Evolutionary conservation across 2,329 filamentous ascomycete genomes (phyloP).

Genomic region (Hypoxylon sp.): DNA sequence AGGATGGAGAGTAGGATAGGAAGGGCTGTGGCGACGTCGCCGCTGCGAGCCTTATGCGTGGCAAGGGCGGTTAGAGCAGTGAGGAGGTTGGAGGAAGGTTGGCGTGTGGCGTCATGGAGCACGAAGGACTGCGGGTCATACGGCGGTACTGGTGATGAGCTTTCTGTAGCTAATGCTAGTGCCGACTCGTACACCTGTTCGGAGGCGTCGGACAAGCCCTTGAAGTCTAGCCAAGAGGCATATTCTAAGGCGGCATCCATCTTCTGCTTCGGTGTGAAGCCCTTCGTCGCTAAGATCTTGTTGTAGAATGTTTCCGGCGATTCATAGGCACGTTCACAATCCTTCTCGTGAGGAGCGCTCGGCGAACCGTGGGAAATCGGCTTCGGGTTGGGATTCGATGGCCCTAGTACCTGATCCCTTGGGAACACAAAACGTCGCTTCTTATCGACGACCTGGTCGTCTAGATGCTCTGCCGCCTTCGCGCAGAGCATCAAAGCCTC

Average conservation of each 20-base stretch:
- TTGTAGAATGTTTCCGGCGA: conserved; percentile 83
- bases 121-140: conserved; percentile 74
- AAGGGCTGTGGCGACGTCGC: conserved; percentile 76
- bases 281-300: conserved; percentile 82
- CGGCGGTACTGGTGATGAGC: conserved; percentile 54
- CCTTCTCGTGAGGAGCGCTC: conserved; percentile 76
- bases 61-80: conserved; percentile 81
- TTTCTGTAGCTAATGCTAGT: conserved; percentile 76
- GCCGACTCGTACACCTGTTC: conserved; percentile 81
- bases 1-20: conserved; percentile 89
- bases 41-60: conserved; percentile 78
- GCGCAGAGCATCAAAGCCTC: conserved; percentile 83
- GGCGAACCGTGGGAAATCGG: conserved; percentile 75
- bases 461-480: conserved; percentile 81
- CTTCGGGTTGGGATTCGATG: conserved; percentile 83
- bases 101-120: conserved; percentile 68
- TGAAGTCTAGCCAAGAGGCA: conserved; percentile 87
- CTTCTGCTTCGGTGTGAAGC: conserved; percentile 82
- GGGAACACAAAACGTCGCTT: conserved; percentile 76
- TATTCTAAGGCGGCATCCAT: conserved; percentile 86
- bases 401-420: conserved; percentile 79
- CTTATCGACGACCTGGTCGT: conserved; percentile 81
- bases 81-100: conserved; percentile 80
- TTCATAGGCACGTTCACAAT: conserved; percentile 78
- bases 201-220: conserved; percentile 73